These are phyloP conservation scores for Suillus discolor DNA, from an alignment of 768 basidiomycete genomes.

Conservation along the genomic window DNA sequence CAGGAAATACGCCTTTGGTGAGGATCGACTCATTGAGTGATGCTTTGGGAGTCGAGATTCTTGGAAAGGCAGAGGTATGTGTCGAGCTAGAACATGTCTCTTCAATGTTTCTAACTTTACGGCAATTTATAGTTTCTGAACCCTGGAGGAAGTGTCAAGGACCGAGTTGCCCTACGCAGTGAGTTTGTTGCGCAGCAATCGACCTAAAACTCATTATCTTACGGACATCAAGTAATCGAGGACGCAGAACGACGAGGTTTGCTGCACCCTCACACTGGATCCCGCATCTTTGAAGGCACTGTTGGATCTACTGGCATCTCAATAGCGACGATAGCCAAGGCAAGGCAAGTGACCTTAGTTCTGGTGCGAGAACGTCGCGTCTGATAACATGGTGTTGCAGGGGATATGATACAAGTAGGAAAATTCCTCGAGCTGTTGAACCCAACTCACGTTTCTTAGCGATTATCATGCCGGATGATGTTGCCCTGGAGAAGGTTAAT, in stretches of 20 bases:
- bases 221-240: slow-evolving; percentile 73
- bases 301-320: slow-evolving; percentile 97
- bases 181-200: slow-evolving; percentile 21
- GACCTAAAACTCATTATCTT: neutral
- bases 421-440: slow-evolving; percentile 11
- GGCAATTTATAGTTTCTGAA: slow-evolving; percentile 73
- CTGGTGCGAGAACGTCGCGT: neutral
- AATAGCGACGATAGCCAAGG: slow-evolving; percentile 88
- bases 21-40: slow-evolving; percentile 91
- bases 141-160: slow-evolving; percentile 97
- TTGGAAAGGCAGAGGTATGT: slow-evolving; percentile 91
- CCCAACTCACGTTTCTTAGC: slow-evolving; percentile 43
- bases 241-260: slow-evolving; percentile 87
- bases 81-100: neutral
- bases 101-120: neutral
- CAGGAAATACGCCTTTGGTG: slow-evolving; percentile 93
- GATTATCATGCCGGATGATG: slow-evolving; percentile 89
- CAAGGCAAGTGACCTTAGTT: slow-evolving; percentile 54
- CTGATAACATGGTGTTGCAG: slow-evolving; percentile 37
- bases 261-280: slow-evolving; percentile 83
- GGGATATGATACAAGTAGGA: slow-evolving; percentile 83
- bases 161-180: slow-evolving; percentile 95
- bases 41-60: slow-evolving; percentile 88
- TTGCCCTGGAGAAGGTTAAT: slow-evolving; percentile 89
- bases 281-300: slow-evolving; percentile 95